Evolutionary conservation across 495 filamentous ascomycete species (phyloP), one percentile per base, ranked within the genome.

Genomic region (Aspergillus homomorphus): DNA sequence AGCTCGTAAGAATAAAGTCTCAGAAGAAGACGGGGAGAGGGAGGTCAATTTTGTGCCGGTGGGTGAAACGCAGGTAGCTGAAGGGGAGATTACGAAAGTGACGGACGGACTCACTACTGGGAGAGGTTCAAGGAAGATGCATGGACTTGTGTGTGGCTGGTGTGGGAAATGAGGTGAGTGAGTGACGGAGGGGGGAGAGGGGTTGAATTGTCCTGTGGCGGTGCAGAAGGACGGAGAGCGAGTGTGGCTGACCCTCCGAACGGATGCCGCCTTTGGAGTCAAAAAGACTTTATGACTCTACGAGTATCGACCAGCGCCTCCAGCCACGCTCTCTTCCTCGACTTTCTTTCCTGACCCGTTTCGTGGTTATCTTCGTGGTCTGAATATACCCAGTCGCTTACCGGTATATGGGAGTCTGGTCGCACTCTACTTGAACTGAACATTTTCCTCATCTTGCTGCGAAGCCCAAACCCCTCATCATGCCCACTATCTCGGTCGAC

Each of bases 401-500:
- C 42, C 20, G 45, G 45, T 23, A 24, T 22, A 19, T 51, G 57
- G 43, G 54, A 53, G 44, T 33, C 54, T 45, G 49, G 48, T 46
- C 4, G 7, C 23, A 58, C 14, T n/a, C 56, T 26, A n/a, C 44
- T 15, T 14, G 21, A 18, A 28, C 19, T 18, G 50, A 30, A 38
- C 43, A 30, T 22, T 51, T 58, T 45, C 56, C 52, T 61, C 42
- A 53, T 52, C 45, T 33, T 42, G 51, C 24, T 52, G 64, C 65
- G 59, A 62, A 60, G 53, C 10, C n/a, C 30, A 44, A 58, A 49
- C 62, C 66, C 72, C 68, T 66, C 72, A 77, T 62, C 63, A 83
- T 83, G 80, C 94, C 94, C 77, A 98, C 94, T 68, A 95, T 98
- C 61, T 81, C 86, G 66, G 91, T 97, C 59, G 88, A 96, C 78